A percentile compares a stretch with the other conserved stretches of the same genome.
Conservation (phyloP, 805 yeast species). For the Candida succiphila region DNA sequence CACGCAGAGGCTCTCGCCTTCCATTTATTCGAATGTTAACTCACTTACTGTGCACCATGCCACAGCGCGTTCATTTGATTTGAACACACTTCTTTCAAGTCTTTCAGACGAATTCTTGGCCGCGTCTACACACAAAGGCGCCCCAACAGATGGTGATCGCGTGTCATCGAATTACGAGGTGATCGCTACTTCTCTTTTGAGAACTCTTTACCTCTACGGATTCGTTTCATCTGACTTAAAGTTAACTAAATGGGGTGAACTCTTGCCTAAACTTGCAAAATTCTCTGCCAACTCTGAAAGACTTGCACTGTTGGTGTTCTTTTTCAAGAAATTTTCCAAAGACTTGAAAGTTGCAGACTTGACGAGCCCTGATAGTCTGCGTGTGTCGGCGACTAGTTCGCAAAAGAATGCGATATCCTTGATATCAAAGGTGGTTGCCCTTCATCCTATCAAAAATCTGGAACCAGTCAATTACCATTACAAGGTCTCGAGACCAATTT, state of each 20-base stretch:
- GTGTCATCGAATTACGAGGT: slow-evolving; percentile 40
- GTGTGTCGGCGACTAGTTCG: slow-evolving; percentile 28
- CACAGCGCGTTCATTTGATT: slow-evolving; percentile 22
- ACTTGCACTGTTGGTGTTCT: slow-evolving; percentile 36
- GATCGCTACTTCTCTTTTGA: slow-evolving; percentile 42
- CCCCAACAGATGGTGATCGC: slow-evolving; percentile 17
- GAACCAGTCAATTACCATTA: slow-evolving; percentile 51
- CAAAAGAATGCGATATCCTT: slow-evolving; percentile 26
- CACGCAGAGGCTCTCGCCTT: slow-evolving; percentile 44
- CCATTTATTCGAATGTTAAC: slow-evolving; percentile 33
- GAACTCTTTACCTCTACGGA: slow-evolving; percentile 43
- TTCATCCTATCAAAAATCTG: slow-evolving; percentile 36
- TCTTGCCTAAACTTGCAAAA: slow-evolving; percentile 28
- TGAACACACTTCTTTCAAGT: slow-evolving; percentile 19
- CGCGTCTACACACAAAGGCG: slow-evolving; percentile 7
- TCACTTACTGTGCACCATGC: slow-evolving; percentile 21
- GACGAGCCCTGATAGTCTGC: slow-evolving; percentile 22
- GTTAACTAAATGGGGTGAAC: slow-evolving; percentile 42
- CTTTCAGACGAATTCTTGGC: slow-evolving; percentile 21
- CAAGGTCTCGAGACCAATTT: slow-evolving; percentile 57
- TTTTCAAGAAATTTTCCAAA: slow-evolving; percentile 26
- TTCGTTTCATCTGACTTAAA: slow-evolving; percentile 33
- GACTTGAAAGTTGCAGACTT: slow-evolving; percentile 31
- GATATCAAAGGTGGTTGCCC: slow-evolving; percentile 37
- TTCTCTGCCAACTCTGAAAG: slow-evolving; percentile 22